Evolutionary conservation across 2,329 filamentous ascomycete genomes (phyloP).

Genomic region (Coccinonectria pachysandricola): DNA sequence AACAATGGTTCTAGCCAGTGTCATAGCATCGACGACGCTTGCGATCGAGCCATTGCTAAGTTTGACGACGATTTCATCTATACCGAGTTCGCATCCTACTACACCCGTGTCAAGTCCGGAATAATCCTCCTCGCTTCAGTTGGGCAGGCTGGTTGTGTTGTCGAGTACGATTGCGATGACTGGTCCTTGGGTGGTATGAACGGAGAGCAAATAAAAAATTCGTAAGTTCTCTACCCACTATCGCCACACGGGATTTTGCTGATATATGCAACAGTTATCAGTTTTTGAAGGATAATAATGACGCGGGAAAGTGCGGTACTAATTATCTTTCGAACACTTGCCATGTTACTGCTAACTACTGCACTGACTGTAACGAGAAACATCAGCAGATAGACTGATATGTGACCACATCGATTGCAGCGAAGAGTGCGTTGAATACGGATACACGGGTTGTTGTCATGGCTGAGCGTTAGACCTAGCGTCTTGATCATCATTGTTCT

Average conservation of each 20-base stretch:
- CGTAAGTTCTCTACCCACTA: slow-evolving; percentile 1
- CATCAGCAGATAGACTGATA: no score
- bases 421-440: no score
- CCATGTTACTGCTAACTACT: slow-evolving; percentile 8
- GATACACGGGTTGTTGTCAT: no score
- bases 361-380: slow-evolving; percentile 6
- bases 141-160: slow-evolving; percentile 9
- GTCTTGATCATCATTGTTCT: no score
- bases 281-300: slow-evolving; percentile 8
- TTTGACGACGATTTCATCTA: slow-evolving; percentile 8
- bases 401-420: no score
- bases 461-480: no score
- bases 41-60: slow-evolving; percentile 4
- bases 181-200: slow-evolving; percentile 9
- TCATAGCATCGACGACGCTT: slow-evolving; percentile 8
- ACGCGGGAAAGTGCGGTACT: slow-evolving; percentile 8
- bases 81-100: slow-evolving; percentile 5
- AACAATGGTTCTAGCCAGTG: slow-evolving; percentile 10
- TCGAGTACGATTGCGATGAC: slow-evolving; percentile 7
- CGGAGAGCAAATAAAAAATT: slow-evolving; percentile 9
- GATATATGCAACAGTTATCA: not conserved
- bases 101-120: slow-evolving; percentile 3
- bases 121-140: slow-evolving; percentile 3
- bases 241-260: not conserved
- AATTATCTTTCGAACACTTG: slow-evolving; percentile 8